Evolutionary conservation across 306 rosid genomes (phyloP).

Genomic region (Notholithocarpus densiflorus): DNA sequence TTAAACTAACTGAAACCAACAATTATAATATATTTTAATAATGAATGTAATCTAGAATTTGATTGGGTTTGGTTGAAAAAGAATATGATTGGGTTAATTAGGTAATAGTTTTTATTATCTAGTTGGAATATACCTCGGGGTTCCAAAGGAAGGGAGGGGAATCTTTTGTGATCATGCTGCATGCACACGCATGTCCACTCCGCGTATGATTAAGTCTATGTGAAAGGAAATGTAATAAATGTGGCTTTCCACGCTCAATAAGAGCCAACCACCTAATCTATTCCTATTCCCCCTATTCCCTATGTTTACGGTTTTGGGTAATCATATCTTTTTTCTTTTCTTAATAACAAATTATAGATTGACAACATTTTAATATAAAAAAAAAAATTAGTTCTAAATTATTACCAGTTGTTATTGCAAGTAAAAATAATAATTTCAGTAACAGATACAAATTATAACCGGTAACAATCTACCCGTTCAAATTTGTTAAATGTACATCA

Average conservation of each 20-base stretch:
- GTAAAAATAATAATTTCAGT: too few species aligned
- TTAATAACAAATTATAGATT: neutral
- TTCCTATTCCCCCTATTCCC: slow-evolving; percentile 4
- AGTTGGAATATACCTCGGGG: slow-evolving; percentile 22
- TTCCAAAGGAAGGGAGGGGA: neutral
- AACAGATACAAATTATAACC: too few species aligned
- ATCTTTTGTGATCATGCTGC: neutral
- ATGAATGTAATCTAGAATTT: neutral
- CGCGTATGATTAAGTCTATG: slow-evolving; percentile 12
- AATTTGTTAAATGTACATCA: too few species aligned
- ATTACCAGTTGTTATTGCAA: too few species aligned
- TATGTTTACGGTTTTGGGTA: neutral
- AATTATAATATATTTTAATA: too few species aligned
- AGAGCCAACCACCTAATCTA: slow-evolving; percentile 4
- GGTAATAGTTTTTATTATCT: neutral
- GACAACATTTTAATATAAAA: too few species aligned
- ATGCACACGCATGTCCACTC: slow-evolving; percentile 7
- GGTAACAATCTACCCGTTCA: too few species aligned
- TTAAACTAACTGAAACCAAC: too few species aligned
- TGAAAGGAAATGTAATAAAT: neutral
- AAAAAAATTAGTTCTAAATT: too few species aligned
- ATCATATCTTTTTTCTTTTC: neutral
- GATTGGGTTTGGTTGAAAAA: neutral
- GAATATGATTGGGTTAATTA: neutral
- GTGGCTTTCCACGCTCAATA: slow-evolving; percentile 19